Percentiles rank a stretch among this genome's conserved stretches.
Conservation (phyloP, 441 rosid species). For the Gossypium lobatum region DNA sequence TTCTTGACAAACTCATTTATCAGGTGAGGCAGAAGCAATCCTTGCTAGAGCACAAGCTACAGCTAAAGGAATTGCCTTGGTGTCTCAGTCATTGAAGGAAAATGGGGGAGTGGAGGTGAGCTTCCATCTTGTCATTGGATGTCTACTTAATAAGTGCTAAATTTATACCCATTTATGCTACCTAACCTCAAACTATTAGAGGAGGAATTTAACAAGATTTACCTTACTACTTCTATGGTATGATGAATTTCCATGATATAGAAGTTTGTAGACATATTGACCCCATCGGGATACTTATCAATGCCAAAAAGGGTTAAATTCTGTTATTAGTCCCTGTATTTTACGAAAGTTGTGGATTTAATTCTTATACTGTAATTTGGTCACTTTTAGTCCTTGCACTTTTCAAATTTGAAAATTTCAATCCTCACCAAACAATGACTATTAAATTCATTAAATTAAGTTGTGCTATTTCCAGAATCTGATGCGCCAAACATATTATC, state of each 20-base stretch:
- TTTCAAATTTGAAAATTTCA: no score
- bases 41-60: conserved; percentile 83
- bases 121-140: background rate
- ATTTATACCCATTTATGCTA: background rate
- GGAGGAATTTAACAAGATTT: conserved; percentile 4
- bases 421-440: no score
- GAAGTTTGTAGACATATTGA: background rate
- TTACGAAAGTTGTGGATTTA: no score
- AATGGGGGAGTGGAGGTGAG: conserved; percentile 83
- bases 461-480: no score
- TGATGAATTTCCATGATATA: background rate
- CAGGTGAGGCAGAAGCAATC: conserved; percentile 96
- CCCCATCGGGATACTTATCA: background rate
- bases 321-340: no score
- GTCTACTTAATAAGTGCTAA: background rate
- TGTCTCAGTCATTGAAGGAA: conserved; percentile 65
- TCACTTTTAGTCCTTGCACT: no score
- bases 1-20: conserved; percentile 8
- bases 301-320: background rate
- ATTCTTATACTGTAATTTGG: no score
- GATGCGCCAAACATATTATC: no score
- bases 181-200: background rate
- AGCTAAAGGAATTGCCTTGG: conserved; percentile 60
- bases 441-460: no score
- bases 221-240: background rate